Conservation (phyloP, 2,329 filamentous ascomycete genomes). For the Chaetomium sp. region DNA sequence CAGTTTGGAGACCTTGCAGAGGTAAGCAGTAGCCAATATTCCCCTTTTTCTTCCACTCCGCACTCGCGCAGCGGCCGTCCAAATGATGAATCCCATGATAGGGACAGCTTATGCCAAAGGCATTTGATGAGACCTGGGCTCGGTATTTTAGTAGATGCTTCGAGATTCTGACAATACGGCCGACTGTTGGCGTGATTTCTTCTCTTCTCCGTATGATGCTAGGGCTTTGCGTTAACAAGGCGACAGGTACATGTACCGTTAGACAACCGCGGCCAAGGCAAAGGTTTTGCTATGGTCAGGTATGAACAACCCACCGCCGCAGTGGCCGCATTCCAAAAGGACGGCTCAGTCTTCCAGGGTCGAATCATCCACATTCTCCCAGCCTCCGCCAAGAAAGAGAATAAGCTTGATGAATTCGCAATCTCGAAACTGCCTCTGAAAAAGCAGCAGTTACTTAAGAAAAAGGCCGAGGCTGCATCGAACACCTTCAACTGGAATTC, state of each 20-base stretch:
- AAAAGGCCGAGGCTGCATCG: conserved; percentile 71
- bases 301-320: conserved; percentile 68
- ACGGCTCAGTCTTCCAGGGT: conserved; percentile 86
- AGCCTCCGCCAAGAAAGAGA: conserved; percentile 72
- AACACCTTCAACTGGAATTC: conserved; percentile 95
- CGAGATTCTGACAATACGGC: conserved; percentile 62
- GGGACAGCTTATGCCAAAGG: conserved; percentile 95
- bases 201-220: conserved; percentile 14
- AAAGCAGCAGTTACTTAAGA: conserved; percentile 85
- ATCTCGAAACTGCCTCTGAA: conserved; percentile 89
- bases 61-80: conserved; percentile 25
- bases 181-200: conserved; percentile 17
- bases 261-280: conserved; percentile 65
- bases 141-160: conserved; percentile 99
- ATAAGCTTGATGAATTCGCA: conserved; percentile 77
- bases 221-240: conserved; percentile 35
- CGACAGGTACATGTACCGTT: conserved; percentile 78
- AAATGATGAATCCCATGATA: conserved; percentile 97
- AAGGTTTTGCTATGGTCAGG: conserved; percentile 85
- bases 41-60: conserved; percentile 18
- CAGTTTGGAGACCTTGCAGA: conserved; percentile 74
- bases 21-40: conserved; percentile 53
- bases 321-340: conserved; percentile 71
- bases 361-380: conserved; percentile 86
- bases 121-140: conserved; percentile 89